Conservation (phyloP, 352 stramenopile genomes). For the Globisporangium orthogonon region DNA sequence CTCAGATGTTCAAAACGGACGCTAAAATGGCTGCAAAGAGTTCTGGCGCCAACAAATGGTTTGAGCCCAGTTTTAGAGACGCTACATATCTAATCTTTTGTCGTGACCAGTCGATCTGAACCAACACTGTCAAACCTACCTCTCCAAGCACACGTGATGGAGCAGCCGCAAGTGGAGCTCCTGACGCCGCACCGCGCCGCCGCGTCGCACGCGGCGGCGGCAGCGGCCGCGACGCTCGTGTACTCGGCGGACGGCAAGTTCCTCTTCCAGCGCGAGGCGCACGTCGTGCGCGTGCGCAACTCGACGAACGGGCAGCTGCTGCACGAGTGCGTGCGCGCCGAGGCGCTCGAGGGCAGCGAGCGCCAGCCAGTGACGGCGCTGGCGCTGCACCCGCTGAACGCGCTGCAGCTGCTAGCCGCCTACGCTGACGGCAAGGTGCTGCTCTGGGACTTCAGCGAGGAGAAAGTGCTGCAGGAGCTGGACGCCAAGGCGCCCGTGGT, state of each 20-base stretch:
- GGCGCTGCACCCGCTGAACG: slow-evolving; percentile 64
- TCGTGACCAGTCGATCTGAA: too few relatives aligned
- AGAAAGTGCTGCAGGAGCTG: slow-evolving; percentile 55
- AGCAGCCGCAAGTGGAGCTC: slow-evolving; percentile 16
- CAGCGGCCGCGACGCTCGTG: slow-evolving; percentile 23
- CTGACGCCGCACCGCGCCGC: slow-evolving; percentile 21
- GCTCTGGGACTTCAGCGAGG: slow-evolving; percentile 73
- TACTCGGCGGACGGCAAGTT: slow-evolving; percentile 67
- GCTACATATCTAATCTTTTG: too few relatives aligned
- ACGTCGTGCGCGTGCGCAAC: slow-evolving; percentile 66
- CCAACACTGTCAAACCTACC: too few relatives aligned
- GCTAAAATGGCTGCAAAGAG: too few relatives aligned
- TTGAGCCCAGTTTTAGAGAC: not conserved
- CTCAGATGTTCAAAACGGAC: too few relatives aligned
- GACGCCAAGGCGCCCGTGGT: slow-evolving; percentile 37
- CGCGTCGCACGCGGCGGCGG: not conserved
- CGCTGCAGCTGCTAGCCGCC: slow-evolving; percentile 55
- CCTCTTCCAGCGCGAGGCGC: slow-evolving; percentile 74
- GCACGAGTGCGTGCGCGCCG: slow-evolving; percentile 53
- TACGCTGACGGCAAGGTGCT: slow-evolving; percentile 64
- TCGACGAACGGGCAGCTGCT: slow-evolving; percentile 66
- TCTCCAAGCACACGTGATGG: too few relatives aligned
- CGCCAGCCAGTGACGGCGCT: slow-evolving; percentile 36
- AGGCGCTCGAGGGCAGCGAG: slow-evolving; percentile 2
- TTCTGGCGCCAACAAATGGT: too few relatives aligned